Percentiles rank a stretch among this genome's conserved stretches.
These are phyloP conservation scores for Protea cynaroides DNA, from an alignment of 164 flowering plant species.

Conservation along the genomic window DNA sequence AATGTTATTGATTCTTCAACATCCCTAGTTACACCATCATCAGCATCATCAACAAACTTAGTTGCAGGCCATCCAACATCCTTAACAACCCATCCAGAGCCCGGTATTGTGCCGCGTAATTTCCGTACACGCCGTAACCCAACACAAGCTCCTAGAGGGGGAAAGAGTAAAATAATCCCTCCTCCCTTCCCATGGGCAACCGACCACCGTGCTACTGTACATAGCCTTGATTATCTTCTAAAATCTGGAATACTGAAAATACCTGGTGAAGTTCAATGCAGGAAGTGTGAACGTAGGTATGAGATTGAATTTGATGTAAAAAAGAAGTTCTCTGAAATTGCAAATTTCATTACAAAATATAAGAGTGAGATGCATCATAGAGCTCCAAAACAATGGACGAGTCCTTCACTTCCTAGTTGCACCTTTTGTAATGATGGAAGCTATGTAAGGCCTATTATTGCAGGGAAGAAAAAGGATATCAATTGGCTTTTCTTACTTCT, in stretches of 20 bases:
- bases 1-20: neutral
- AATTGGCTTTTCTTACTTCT: constrained; percentile 50
- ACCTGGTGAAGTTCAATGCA: constrained; percentile 61
- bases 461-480: constrained; percentile 37
- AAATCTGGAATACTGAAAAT: constrained; percentile 21
- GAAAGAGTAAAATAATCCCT: neutral
- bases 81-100: neutral
- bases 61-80: neutral
- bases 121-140: neutral
- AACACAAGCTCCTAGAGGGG: neutral
- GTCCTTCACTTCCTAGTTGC: constrained; percentile 39
- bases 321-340: constrained; percentile 33
- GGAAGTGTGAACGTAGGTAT: constrained; percentile 36
- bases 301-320: constrained; percentile 30
- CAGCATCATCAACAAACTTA: no score
- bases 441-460: constrained; percentile 37
- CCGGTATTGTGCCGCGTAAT: neutral
- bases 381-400: constrained; percentile 51
- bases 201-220: constrained; percentile 27
- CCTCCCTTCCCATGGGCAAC: constrained; percentile 56
- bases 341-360: constrained; percentile 12
- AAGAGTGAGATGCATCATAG: constrained; percentile 33
- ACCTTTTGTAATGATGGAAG: constrained; percentile 32
- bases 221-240: constrained; percentile 16
- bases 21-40: no score